A percentile compares a stretch with the other conserved stretches of the same genome.
Evolutionary conservation across 2,329 filamentous ascomycete species (phyloP).

Genomic region (Claviceps fusiformis): DNA sequence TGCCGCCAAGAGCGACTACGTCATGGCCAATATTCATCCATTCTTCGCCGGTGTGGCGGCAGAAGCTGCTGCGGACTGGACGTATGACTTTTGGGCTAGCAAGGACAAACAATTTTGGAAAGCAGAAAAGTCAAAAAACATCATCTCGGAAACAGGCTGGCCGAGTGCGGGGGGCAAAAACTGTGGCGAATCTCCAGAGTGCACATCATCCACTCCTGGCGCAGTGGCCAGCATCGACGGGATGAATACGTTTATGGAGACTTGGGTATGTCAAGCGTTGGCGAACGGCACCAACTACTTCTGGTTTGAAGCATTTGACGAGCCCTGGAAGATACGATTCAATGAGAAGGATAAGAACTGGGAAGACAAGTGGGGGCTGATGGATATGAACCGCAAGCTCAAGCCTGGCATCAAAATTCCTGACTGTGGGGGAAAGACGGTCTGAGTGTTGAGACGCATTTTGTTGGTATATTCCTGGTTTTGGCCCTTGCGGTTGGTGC

Average conservation of each 20-base stretch:
- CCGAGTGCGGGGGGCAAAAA: conserved; percentile 68
- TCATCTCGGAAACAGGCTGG: conserved; percentile 91
- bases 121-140: conserved; percentile 48
- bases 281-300: conserved; percentile 83
- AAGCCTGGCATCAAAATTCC: conserved; percentile 79
- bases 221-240: conserved; percentile 66
- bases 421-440: conserved; percentile 65
- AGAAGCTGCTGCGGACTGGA: conserved; percentile 62
- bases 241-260: conserved; percentile 74
- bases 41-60: conserved; percentile 77
- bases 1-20: conserved; percentile 59
- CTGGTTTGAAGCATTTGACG: conserved; percentile 95
- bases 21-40: conserved; percentile 95
- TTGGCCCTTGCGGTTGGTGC: neutral
- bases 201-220: conserved; percentile 35
- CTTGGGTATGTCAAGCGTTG: conserved; percentile 72
- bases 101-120: conserved; percentile 55
- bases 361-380: conserved; percentile 92
- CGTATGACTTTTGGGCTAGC: conserved; percentile 63
- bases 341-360: conserved; percentile 58
- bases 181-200: conserved; percentile 48
- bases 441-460: conserved; percentile 15
- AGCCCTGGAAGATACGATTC: conserved; percentile 80
- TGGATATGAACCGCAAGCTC: conserved; percentile 73
- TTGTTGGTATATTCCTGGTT: neutral